Evolutionary conservation across 2,329 filamentous ascomycete species (phyloP).

Genomic region (Colletotrichum orchidophilum): DNA sequence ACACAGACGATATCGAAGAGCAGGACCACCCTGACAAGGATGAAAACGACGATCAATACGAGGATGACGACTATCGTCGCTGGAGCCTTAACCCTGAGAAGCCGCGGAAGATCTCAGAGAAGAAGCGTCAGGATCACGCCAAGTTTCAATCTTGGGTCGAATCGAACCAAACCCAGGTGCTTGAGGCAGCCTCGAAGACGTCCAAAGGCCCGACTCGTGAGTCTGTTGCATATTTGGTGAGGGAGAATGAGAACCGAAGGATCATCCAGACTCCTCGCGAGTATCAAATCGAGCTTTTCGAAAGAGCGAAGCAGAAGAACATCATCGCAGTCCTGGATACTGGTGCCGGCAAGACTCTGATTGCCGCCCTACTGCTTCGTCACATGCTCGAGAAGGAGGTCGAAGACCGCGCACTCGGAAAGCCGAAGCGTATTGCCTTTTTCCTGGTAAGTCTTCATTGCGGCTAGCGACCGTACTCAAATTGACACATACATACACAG

Average conservation of each 20-base stretch:
- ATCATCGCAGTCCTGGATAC: slow-evolving; percentile 94
- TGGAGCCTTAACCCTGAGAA: slow-evolving; percentile 43
- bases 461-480: background rate
- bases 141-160: slow-evolving; percentile 57
- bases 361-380: slow-evolving; percentile 85
- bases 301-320: slow-evolving; percentile 84
- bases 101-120: slow-evolving; percentile 52
- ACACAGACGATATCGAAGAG: background rate
- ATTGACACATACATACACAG: slow-evolving; percentile 45
- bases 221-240: slow-evolving; percentile 45
- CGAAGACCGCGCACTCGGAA: slow-evolving; percentile 69
- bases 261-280: slow-evolving; percentile 85
- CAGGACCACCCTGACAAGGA: background rate
- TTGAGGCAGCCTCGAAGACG: slow-evolving; percentile 37
- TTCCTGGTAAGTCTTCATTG: slow-evolving; percentile 70
- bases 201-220: slow-evolving; percentile 41
- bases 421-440: slow-evolving; percentile 75
- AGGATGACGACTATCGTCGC: slow-evolving; percentile 36
- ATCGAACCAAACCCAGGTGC: slow-evolving; percentile 48
- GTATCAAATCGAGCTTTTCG: slow-evolving; percentile 92
- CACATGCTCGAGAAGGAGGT: slow-evolving; percentile 82
- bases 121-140: slow-evolving; percentile 59
- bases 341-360: slow-evolving; percentile 96
- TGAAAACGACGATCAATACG: background rate
- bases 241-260: slow-evolving; percentile 49